phyloP scores from a whole-genome alignment of 345 rosid species.

The Pseudoturritis turrita region DNA sequence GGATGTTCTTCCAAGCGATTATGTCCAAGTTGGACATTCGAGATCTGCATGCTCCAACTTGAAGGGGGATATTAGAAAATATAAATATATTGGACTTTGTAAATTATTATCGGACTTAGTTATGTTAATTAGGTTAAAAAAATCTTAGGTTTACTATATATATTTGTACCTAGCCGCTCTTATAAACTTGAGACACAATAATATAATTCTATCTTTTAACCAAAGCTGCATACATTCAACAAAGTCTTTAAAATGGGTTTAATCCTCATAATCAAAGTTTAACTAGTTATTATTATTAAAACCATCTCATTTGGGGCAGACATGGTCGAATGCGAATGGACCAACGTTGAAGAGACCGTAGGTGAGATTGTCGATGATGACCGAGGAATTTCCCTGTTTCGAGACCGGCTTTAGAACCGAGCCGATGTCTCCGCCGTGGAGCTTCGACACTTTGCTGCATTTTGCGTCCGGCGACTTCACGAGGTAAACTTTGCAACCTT shows the following conservation, averaged over 20 bases:
- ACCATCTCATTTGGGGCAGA: constrained; percentile 25
- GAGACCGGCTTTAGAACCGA: constrained; percentile 41
- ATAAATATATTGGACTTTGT: too few relatives aligned
- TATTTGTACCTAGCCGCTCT: too few relatives aligned
- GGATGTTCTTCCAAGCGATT: too few relatives aligned
- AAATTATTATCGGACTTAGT: too few relatives aligned
- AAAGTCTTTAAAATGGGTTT: neutral
- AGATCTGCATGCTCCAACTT: too few relatives aligned
- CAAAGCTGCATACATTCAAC: too few relatives aligned
- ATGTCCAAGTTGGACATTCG: too few relatives aligned
- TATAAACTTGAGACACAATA: too few relatives aligned
- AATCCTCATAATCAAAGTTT: neutral
- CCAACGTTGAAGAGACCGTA: constrained; percentile 56
- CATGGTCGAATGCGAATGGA: constrained; percentile 66
- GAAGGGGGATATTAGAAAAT: too few relatives aligned
- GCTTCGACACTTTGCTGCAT: constrained; percentile 44
- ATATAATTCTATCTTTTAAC: too few relatives aligned
- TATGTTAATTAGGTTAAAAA: too few relatives aligned
- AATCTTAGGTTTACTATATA: too few relatives aligned
- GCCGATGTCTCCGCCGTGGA: constrained; percentile 54
- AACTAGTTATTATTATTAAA: neutral
- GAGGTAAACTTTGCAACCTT: constrained; percentile 53
- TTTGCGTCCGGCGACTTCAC: constrained; percentile 38
- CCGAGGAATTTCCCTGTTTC: constrained; percentile 1
- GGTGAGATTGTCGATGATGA: constrained; percentile 27